Conservation (phyloP, 768 basidiomycete genomes). For the Tylopilus sp. region DNA sequence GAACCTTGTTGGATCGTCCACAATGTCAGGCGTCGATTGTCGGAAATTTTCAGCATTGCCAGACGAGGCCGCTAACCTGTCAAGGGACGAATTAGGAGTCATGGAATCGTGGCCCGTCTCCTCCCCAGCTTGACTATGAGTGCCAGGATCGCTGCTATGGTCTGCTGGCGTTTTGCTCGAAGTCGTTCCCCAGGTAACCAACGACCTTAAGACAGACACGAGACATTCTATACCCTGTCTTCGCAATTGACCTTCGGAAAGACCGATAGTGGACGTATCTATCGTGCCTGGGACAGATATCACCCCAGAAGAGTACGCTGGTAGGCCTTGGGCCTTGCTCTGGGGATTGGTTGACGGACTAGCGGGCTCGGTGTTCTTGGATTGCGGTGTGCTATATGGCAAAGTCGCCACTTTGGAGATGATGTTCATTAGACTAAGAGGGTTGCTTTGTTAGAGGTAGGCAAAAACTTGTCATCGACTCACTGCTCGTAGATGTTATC, state of each 20-base stretch:
- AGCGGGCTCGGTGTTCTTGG: conserved; percentile 51
- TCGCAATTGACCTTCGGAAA: conserved; percentile 80
- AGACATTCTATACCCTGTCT: conserved; percentile 95
- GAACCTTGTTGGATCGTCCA: conserved; percentile 90
- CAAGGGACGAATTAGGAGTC: conserved; percentile 55
- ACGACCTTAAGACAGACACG: conserved; percentile 80
- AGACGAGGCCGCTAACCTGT: conserved; percentile 46
- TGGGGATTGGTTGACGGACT: conserved; percentile 59
- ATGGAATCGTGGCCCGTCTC: conserved; percentile 50
- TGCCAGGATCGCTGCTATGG: conserved; percentile 35
- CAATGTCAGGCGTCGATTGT: conserved; percentile 70
- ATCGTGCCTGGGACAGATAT: conserved; percentile 62
- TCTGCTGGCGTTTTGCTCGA: conserved; percentile 35
- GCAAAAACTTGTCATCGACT: conserved; percentile 24
- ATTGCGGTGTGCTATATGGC: conserved; percentile 44
- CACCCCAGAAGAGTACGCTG: conserved; percentile 60
- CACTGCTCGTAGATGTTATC: conserved; percentile 98
- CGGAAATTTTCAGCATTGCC: conserved; percentile 55
- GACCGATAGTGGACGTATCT: conserved; percentile 63
- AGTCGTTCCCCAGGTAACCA: conserved; percentile 86
- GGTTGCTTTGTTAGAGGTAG: conserved; percentile 5
- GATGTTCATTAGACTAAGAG: conserved; percentile 81
- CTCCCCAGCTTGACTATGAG: conserved; percentile 48
- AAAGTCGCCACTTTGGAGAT: conserved; percentile 85
- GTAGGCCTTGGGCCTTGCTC: conserved; percentile 31